A percentile compares a stretch with the other conserved stretches of the same genome.
Conservation (phyloP, 2,329 filamentous ascomycete genomes). For the Colletotrichum lupini region DNA sequence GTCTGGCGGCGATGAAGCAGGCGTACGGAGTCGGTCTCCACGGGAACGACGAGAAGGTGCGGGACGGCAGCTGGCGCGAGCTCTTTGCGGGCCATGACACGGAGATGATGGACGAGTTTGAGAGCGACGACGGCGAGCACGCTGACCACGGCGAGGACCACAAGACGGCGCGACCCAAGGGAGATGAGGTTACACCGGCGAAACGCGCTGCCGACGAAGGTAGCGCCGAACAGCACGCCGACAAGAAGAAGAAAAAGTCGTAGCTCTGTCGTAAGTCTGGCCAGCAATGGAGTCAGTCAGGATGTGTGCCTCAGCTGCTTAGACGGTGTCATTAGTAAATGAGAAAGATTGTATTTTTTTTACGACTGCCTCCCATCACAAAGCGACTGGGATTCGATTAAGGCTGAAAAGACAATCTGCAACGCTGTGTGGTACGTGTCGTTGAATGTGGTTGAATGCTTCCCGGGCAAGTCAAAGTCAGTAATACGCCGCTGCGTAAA, state of each 20-base stretch:
- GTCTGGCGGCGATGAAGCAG: constrained; percentile 75
- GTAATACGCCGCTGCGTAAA: constrained; percentile 30
- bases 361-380: not conserved
- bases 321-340: too few relatives aligned
- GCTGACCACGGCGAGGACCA: constrained; percentile 44
- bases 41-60: constrained; percentile 70
- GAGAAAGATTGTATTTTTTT: too few relatives aligned
- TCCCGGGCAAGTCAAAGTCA: not conserved
- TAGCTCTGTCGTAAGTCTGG: not conserved
- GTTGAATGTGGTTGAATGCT: too few relatives aligned
- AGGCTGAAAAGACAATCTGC: too few relatives aligned
- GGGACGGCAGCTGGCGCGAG: constrained; percentile 68
- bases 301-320: too few relatives aligned
- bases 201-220: constrained; percentile 34
- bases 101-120: constrained; percentile 53
- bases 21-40: constrained; percentile 74
- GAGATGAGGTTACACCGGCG: constrained; percentile 32
- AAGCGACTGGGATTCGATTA: not conserved
- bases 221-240: constrained; percentile 34
- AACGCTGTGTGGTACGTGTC: too few relatives aligned
- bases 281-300: too few relatives aligned
- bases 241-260: constrained; percentile 26
- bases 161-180: constrained; percentile 19
- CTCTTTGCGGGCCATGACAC: constrained; percentile 54
- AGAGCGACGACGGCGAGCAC: constrained; percentile 47